Evolutionary conservation across 768 basidiomycete genomes (phyloP).

Genomic region (Peribolospora baueri): DNA sequence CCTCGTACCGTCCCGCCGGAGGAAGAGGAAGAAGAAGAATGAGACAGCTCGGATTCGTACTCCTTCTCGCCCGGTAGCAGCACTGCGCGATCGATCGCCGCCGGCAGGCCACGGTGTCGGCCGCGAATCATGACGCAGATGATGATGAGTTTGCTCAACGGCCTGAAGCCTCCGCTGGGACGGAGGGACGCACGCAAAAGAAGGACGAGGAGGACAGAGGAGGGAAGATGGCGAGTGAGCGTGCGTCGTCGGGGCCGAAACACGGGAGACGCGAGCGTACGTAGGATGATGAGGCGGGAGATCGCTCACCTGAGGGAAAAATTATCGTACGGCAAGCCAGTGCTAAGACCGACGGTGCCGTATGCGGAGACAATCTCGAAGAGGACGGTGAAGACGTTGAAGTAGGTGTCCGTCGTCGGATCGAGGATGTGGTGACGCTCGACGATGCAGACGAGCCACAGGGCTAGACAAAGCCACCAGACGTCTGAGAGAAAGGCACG

Average conservation of each 20-base stretch:
- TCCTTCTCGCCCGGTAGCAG: neutral
- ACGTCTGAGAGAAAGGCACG: constrained; percentile 37
- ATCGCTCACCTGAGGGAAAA: too few species aligned
- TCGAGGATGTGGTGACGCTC: constrained; percentile 24
- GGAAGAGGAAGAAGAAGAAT: too few species aligned
- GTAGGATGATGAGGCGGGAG: constrained; percentile 38
- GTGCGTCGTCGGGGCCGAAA: constrained; percentile 4
- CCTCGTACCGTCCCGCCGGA: too few species aligned
- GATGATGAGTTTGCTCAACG: constrained; percentile 67
- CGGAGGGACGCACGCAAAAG: constrained; percentile 48
- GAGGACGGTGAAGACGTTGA: constrained; percentile 10
- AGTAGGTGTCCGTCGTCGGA: constrained; percentile 4
- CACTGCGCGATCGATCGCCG: constrained; percentile 5
- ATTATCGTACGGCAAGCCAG: neutral
- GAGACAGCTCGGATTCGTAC: too few species aligned
- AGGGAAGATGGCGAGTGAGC: neutral
- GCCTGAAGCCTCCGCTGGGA: constrained; percentile 48
- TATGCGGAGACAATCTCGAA: constrained; percentile 45
- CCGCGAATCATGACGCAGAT: constrained; percentile 68
- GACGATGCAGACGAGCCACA: constrained; percentile 78
- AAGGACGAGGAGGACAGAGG: neutral
- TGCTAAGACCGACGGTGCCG: constrained; percentile 15
- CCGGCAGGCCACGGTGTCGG: constrained; percentile 14
- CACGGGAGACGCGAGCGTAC: neutral
- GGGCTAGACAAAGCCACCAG: constrained; percentile 75